Base-by-base conservation (phyloP, 257 asterid genomes). In the Lantana camara region DNA sequence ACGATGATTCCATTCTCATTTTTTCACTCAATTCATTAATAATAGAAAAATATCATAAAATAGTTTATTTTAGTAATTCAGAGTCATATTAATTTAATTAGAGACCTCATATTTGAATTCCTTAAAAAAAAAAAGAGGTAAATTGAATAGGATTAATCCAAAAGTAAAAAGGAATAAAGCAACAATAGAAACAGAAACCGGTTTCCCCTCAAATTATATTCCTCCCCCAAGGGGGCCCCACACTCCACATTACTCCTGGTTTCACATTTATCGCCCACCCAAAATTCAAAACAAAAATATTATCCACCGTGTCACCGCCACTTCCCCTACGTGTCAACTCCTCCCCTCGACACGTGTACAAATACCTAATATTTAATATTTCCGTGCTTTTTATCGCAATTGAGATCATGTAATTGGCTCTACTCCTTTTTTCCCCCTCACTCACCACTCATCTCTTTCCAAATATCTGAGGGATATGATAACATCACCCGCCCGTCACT, bases 391-490 rank as follows among this genome's bases (percentile, higher is more conserved):
- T 27, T 9, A 15, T 53, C 52, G 16, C 38, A 37, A 11, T 46
- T 35, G 58, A 46, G 65, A 45, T 75, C 56, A 38, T 68, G 42
- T 57, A 50, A 77, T 77, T 69, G 79, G 84, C 69, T 76, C 15
- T 41, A 4, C 15, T 53, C 32, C 55, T 55, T 42, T 54, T 55
- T 27, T 52, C 22, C 44, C 10, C 24, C 23, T 42, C 44, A 30
- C 54, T 37, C 72, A 76, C 75, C 75, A 57, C 74, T 60, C 60
- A 48, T 77, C 74, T 16, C 46, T 4, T 17, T 32, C 13, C 60
- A 82, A 77, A 77, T 77, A 80, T 82, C 86, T 73, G 35, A 5
- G 40, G 40, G 40, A 10, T 49, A 62, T 64, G 75, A 65, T 75
- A 76, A 17, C 29, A 27, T 73, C 72, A 83, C 77, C 61, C 44